Conservation (phyloP, 2,329 filamentous ascomycete genomes). For the Alternaria arbusti region DNA sequence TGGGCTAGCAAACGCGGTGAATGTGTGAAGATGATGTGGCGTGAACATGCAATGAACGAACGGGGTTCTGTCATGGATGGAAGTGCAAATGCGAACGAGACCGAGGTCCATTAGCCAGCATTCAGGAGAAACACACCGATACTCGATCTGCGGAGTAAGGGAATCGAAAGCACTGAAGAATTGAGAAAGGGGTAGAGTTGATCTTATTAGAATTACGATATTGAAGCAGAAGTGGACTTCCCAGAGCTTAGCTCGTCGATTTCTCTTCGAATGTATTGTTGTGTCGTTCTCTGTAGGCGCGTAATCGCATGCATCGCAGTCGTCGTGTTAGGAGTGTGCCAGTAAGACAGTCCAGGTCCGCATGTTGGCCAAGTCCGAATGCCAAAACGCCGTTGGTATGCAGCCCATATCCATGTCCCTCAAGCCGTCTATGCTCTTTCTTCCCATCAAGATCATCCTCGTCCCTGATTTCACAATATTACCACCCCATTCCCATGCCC, state of each 20-base stretch:
- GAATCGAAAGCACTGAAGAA: no score
- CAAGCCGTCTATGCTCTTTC: not conserved
- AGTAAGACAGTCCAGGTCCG: slow-evolving; percentile 23
- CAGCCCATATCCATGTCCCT: not conserved
- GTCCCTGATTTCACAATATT: not conserved
- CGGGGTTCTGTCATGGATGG: not conserved
- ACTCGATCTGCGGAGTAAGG: not conserved
- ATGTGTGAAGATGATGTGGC: slow-evolving; percentile 1
- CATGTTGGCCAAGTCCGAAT: not conserved
- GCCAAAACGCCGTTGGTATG: slow-evolving; percentile 1
- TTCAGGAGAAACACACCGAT: not conserved
- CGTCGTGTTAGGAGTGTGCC: not conserved
- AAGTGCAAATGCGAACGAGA: not conserved
- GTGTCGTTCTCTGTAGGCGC: not conserved
- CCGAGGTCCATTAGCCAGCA: not conserved
- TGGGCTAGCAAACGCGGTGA: not conserved
- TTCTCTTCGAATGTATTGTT: not conserved
- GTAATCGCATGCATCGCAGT: slow-evolving; percentile 1
- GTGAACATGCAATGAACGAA: not conserved
- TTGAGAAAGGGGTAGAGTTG: not conserved
- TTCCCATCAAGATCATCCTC: not conserved
- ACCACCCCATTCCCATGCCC: not conserved
- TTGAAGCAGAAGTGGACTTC: not conserved
- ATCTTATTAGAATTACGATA: not conserved
- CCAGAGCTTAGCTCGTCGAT: not conserved